Evolutionary conservation across 208 protist species (phyloP).

Genomic region (Wallacemonas sp.): DNA sequence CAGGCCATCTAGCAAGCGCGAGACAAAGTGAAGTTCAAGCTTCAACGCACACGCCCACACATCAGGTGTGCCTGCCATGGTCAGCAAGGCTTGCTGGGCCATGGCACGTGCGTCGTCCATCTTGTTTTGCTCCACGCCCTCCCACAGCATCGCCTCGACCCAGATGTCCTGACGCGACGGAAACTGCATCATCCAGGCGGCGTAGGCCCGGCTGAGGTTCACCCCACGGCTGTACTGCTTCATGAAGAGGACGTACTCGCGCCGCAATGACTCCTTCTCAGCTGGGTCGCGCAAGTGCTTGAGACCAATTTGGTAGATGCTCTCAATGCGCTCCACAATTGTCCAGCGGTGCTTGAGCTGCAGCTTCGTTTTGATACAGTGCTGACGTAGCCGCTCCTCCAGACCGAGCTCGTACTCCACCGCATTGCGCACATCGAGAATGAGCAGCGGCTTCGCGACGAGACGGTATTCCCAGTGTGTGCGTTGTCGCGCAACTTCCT

Average conservation of each 20-base stretch:
- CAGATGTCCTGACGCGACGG: constrained; percentile 69
- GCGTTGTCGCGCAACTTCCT: constrained; percentile 68
- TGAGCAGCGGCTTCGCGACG: constrained; percentile 82
- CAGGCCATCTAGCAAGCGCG: constrained; percentile 47
- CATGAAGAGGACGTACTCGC: constrained; percentile 67
- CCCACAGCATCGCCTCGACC: constrained; percentile 78
- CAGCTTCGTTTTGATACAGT: constrained; percentile 70
- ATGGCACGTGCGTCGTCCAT: constrained; percentile 74
- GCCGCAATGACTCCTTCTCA: constrained; percentile 56
- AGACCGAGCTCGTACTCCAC: constrained; percentile 75
- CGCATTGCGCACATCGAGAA: constrained; percentile 81
- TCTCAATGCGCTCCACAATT: constrained; percentile 79
- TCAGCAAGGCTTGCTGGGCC: constrained; percentile 77
- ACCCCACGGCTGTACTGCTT: constrained; percentile 53
- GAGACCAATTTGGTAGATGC: constrained; percentile 80
- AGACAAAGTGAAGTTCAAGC: constrained; percentile 76
- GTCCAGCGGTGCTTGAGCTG: constrained; percentile 79
- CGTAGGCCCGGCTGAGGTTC: constrained; percentile 74
- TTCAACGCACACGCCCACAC: constrained; percentile 73
- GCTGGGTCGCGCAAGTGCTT: constrained; percentile 60
- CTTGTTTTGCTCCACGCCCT: constrained; percentile 58
- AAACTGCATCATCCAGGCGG: constrained; percentile 65
- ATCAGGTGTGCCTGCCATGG: constrained; percentile 40
- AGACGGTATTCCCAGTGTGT: constrained; percentile 87
- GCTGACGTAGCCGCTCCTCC: constrained; percentile 59